Evolutionary conservation across 2,329 filamentous ascomycete species (phyloP), one percentile per base, ranked within the genome.

Genomic region (Sclerotinia borealis): DNA sequence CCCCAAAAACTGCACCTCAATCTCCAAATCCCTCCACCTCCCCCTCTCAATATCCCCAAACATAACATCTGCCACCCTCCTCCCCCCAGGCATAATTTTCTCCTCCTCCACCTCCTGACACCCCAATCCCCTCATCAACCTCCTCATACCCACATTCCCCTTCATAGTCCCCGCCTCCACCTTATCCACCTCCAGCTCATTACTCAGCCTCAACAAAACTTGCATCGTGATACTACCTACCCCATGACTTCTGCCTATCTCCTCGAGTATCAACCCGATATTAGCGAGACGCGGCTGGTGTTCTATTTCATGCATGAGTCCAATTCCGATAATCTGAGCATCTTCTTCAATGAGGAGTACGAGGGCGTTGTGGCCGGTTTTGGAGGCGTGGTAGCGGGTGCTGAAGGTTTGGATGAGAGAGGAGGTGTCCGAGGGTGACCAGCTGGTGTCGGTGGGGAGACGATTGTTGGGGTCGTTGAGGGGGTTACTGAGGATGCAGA

Each of bases 61-160:
- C 45, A 60, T 27, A n/a, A 60, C 11, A 0, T 51, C 56, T 2
- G 22, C 45, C 2, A 60, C 34, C 43, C 41, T 50, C n/a, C 19
- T 50, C 29, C n/a, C n/a, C 31, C 43, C 45, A 1, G 43, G 17
- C 31, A 52, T 17, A 10, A 22, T 50, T 11, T 51, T 60, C 15
- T 68, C 61, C 58, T 66, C 64, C 19, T 67, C 66, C 36, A 47
- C 60, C 58, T 63, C 65, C 47, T n/a, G 52, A 41, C 62, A 52
- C 3, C 65, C 65, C 13, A 68, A 31, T n/a, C 59, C 63, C 55
- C n/a, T 59, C 51, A 64, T 63, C 48, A 68, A n/a, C 6, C 49
- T 59, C 36, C 65, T 63, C 67, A 68, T 68, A 22, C 52, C 37
- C 34, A 2, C 39, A 61, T 68, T 67, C 7, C n/a, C 17, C 64